A percentile compares a stretch with the other conserved stretches of the same genome.
These are phyloP conservation scores for Hamamelis virginiana DNA, from an alignment of 164 flowering plant species.

Conservation along the genomic window DNA sequence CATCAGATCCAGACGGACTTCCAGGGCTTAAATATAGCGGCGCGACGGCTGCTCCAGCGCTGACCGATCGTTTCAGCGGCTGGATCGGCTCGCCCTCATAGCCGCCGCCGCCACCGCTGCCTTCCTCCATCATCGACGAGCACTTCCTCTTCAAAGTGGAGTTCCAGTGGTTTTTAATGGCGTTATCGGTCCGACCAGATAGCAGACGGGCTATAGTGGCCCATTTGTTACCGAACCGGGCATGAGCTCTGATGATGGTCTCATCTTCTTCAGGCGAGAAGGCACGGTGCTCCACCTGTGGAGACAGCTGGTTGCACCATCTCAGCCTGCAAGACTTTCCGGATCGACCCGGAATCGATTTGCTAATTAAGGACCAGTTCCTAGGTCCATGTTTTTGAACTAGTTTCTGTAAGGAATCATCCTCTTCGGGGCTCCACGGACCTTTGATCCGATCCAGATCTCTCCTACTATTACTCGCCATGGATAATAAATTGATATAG, in stretches of 20 bases:
- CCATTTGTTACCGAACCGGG: constrained; percentile 76
- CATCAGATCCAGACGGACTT: constrained; percentile 60
- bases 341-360: constrained; percentile 66
- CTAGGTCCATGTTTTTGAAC: constrained; percentile 65
- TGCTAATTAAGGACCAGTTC: constrained; percentile 74
- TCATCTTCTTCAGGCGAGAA: constrained; percentile 68
- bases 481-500: too few species aligned
- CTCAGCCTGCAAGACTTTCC: constrained; percentile 70
- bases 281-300: constrained; percentile 73
- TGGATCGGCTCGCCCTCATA: constrained; percentile 13
- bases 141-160: constrained; percentile 74
- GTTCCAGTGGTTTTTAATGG: constrained; percentile 90
- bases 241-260: constrained; percentile 55
- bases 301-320: constrained; percentile 81
- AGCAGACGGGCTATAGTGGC: constrained; percentile 83
- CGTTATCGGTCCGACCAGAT: constrained; percentile 84
- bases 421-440: constrained; percentile 82
- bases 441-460: constrained; percentile 72
- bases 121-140: constrained; percentile 27
- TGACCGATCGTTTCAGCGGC: constrained; percentile 53
- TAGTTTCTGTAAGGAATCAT: constrained; percentile 43
- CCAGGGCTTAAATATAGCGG: constrained; percentile 41
- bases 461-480: constrained; percentile 15
- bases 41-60: constrained; percentile 44
- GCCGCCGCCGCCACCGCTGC: constrained; percentile 12